phyloP scores from a whole-genome alignment of 192 early-diverging fungal species.

The Coemansia sp. region DNA sequence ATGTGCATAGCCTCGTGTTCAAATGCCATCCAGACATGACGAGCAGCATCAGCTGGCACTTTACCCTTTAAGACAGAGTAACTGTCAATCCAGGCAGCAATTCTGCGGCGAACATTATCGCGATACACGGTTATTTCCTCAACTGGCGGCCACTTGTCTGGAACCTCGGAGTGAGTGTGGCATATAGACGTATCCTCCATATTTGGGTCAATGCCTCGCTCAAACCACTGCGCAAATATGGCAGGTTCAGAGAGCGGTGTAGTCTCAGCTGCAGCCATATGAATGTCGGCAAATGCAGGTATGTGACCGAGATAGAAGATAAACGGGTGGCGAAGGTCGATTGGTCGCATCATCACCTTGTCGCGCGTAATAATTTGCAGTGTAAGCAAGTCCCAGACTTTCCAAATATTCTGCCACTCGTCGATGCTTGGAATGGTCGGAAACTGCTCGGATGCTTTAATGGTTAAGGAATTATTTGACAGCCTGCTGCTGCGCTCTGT shows the following conservation, averaged over 20 bases:
- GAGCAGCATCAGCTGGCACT: constrained; percentile 26
- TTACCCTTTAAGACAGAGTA: constrained; percentile 10
- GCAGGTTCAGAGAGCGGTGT: constrained; percentile 61
- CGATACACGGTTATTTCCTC: constrained; percentile 66
- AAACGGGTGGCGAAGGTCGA: constrained; percentile 81
- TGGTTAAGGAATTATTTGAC: background rate
- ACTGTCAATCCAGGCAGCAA: constrained; percentile 47
- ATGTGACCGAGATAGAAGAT: constrained; percentile 91
- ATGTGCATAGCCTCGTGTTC: constrained; percentile 95
- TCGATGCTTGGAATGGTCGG: constrained; percentile 59
- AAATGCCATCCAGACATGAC: constrained; percentile 82
- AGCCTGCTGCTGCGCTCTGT: background rate
- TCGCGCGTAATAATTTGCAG: constrained; percentile 59
- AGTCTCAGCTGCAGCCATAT: constrained; percentile 47
- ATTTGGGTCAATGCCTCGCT: constrained; percentile 93
- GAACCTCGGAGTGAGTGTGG: constrained; percentile 74
- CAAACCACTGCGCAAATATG: constrained; percentile 77
- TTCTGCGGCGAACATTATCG: constrained; percentile 61
- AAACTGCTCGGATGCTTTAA: background rate
- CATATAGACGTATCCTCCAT: constrained; percentile 71
- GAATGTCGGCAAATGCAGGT: constrained; percentile 67
- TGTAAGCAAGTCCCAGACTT: constrained; percentile 74
- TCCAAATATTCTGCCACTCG: constrained; percentile 83
- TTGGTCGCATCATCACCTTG: constrained; percentile 69
- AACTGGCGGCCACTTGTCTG: constrained; percentile 71